phyloP scores from a whole-genome alignment of 768 basidiomycete species.

The Suillus hirtellus region DNA sequence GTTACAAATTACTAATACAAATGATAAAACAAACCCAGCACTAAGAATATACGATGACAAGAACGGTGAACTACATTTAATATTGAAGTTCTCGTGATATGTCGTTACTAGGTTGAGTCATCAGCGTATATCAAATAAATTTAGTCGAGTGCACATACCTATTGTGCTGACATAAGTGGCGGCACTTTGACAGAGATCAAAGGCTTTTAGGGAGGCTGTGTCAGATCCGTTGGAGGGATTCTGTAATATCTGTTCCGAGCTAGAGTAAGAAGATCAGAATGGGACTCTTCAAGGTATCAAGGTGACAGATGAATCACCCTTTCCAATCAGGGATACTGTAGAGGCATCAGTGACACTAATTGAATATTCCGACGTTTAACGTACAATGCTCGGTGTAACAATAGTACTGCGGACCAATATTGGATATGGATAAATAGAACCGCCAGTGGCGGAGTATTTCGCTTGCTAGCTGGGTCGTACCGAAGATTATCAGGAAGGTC shows the following conservation, averaged over 20 bases:
- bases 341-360: conserved; percentile 14
- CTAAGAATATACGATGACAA: conserved; percentile 68
- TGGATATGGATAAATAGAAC: conserved; percentile 69
- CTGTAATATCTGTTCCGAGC: conserved; percentile 44
- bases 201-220: conserved; percentile 59
- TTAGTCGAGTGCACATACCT: conserved; percentile 39
- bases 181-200: conserved; percentile 74
- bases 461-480: conserved; percentile 57
- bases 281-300: background rate
- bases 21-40: conserved; percentile 56
- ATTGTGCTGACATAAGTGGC: conserved; percentile 70
- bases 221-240: conserved; percentile 40
- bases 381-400: conserved; percentile 80
- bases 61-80: conserved; percentile 64
- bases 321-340: conserved; percentile 72
- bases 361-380: conserved; percentile 29
- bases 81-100: conserved; percentile 60
- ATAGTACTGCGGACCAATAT: conserved; percentile 74
- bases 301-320: conserved; percentile 42
- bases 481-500: conserved; percentile 63
- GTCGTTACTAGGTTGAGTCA: conserved; percentile 43
- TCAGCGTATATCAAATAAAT: conserved; percentile 12
- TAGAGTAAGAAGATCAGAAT: conserved; percentile 21
- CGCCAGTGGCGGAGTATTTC: conserved; percentile 58
- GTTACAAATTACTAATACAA: background rate